These are phyloP conservation scores for Torulaspora microellipsoides DNA, from an alignment of 805 yeast species.

Conservation along the genomic window DNA sequence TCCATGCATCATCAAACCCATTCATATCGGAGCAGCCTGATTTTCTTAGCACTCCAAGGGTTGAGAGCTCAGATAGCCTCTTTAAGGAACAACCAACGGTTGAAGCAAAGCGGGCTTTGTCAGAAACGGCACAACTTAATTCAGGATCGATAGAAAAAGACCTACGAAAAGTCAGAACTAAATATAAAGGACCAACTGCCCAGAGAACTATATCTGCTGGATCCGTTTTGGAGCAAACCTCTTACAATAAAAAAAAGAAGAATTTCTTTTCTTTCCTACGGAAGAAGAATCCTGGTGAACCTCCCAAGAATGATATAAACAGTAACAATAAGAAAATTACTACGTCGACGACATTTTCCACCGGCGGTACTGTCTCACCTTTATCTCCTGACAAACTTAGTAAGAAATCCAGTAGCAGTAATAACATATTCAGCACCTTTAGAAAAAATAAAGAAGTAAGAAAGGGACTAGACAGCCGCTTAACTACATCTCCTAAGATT, in stretches of 20 bases:
- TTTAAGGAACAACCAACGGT: background rate
- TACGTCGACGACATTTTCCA: conserved; percentile 17
- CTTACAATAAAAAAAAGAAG: conserved; percentile 18
- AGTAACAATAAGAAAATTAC: conserved; percentile 10
- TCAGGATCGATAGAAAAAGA: background rate
- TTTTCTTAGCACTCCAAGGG: conserved; percentile 28
- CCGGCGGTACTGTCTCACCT: conserved; percentile 5
- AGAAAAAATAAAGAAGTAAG: conserved; percentile 17
- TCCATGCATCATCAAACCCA: background rate
- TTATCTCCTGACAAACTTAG: conserved; percentile 21
- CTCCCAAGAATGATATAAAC: background rate
- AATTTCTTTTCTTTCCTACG: conserved; percentile 31
- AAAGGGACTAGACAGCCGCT: background rate
- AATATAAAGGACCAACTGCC: conserved; percentile 8
- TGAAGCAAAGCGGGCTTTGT: background rate
- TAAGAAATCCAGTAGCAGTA: conserved; percentile 29
- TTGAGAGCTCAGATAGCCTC: background rate
- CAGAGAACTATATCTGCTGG: conserved; percentile 13
- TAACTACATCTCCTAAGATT: background rate
- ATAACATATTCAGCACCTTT: conserved; percentile 28
- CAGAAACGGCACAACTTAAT: background rate
- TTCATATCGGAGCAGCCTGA: conserved; percentile 27
- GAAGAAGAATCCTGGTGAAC: conserved; percentile 18
- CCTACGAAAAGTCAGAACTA: background rate
- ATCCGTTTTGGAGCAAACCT: conserved; percentile 5